phyloP scores from a whole-genome alignment of 2,329 filamentous ascomycete genomes.

The Ceratocystis harringtonii region DNA sequence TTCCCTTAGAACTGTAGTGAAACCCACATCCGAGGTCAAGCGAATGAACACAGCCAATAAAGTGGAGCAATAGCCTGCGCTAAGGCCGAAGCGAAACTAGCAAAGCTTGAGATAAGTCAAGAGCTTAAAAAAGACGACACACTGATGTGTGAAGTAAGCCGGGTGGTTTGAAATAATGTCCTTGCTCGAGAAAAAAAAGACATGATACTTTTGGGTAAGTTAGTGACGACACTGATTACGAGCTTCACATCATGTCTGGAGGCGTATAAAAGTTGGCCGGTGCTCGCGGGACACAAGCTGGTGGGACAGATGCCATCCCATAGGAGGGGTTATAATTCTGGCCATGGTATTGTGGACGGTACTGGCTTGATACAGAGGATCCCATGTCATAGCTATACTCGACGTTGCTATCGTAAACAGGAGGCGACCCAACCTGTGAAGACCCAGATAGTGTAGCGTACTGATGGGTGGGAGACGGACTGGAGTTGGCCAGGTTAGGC shows the following conservation, averaged over 20 bases:
- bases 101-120: neutral
- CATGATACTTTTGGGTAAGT: too few species aligned
- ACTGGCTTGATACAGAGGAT: neutral
- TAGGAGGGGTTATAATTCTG: neutral
- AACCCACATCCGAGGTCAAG: neutral
- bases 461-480: neutral
- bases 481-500: neutral
- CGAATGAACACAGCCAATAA: neutral
- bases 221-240: neutral
- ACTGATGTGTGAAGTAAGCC: too few species aligned
- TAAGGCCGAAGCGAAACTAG: neutral
- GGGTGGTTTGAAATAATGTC: too few species aligned
- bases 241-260: neutral
- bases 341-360: neutral
- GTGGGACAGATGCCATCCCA: neutral
- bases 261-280: neutral
- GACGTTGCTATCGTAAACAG: neutral
- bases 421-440: neutral
- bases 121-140: too few species aligned
- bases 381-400: slow-evolving; percentile 1
- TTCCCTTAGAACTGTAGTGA: neutral
- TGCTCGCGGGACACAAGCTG: slow-evolving; percentile 1
- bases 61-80: neutral
- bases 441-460: neutral
- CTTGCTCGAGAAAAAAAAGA: too few species aligned